Evolutionary conservation across 2,329 filamentous ascomycete genomes (phyloP).

Genomic region (Akanthomyces dipterigenus): DNA sequence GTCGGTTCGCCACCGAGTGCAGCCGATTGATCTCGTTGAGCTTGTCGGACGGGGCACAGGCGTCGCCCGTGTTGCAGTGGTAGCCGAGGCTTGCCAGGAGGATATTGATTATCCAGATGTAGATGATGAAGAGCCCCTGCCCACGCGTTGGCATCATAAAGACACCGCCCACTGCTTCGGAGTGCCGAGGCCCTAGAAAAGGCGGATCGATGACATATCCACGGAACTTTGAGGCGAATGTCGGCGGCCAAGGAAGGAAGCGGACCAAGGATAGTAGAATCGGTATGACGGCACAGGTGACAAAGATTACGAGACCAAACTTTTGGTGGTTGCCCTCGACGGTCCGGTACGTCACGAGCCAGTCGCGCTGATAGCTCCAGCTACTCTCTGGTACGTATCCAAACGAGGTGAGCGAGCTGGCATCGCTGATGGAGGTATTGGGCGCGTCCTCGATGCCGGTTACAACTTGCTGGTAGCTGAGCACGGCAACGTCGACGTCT

Average conservation of each 20-base stretch:
- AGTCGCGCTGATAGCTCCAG: not conserved
- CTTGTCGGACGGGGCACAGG: slow-evolving; percentile 18
- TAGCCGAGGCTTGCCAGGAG: slow-evolving; percentile 24
- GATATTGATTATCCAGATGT: slow-evolving; percentile 28
- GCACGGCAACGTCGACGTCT: not conserved
- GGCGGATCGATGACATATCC: slow-evolving; percentile 17
- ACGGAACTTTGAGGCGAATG: slow-evolving; percentile 8
- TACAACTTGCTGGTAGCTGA: slow-evolving; percentile 8
- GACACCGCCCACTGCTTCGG: slow-evolving; percentile 9
- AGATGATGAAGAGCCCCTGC: slow-evolving; percentile 32
- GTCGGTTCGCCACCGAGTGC: slow-evolving; percentile 28
- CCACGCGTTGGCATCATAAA: slow-evolving; percentile 27
- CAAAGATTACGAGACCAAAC: slow-evolving; percentile 21
- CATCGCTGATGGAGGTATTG: not conserved
- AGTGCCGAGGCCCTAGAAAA: slow-evolving; percentile 13
- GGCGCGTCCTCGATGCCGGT: slow-evolving; percentile 3
- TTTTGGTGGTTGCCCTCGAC: slow-evolving; percentile 13
- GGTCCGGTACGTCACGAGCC: not conserved
- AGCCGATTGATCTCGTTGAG: slow-evolving; percentile 20
- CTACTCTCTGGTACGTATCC: slow-evolving; percentile 3
- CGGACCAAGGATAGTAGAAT: slow-evolving; percentile 21
- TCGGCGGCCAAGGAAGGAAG: slow-evolving; percentile 18
- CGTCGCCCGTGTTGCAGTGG: slow-evolving; percentile 17
- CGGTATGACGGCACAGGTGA: slow-evolving; percentile 17
- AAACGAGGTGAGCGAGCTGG: slow-evolving; percentile 8